A percentile compares a stretch with the other conserved stretches of the same genome.
Conservation (phyloP, 768 basidiomycete species). For the Kwoniella heveanensis region DNA sequence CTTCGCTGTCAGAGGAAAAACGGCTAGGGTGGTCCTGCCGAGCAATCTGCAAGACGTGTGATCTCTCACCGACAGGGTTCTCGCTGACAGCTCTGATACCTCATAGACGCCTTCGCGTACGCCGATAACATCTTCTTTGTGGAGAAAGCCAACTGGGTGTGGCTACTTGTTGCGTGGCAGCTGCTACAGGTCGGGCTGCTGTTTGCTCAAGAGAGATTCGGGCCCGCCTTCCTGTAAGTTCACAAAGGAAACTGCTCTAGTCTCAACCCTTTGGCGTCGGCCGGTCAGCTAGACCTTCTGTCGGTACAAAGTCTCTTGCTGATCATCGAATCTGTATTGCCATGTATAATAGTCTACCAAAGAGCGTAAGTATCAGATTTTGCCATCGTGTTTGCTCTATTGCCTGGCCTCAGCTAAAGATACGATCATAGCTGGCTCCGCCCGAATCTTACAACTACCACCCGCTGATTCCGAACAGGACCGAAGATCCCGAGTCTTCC, state of each 20-base stretch:
- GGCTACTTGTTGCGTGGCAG: slow-evolving; percentile 65
- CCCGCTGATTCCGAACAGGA: slow-evolving; percentile 68
- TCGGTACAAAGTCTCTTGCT: background rate
- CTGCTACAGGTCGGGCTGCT: slow-evolving; percentile 66
- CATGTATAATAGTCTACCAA: slow-evolving; percentile 60
- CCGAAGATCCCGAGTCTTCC: slow-evolving; percentile 68
- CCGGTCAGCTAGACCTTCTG: too few species aligned
- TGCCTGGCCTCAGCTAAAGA: background rate
- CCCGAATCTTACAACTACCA: slow-evolving; percentile 80
- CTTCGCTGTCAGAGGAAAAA: too few species aligned
- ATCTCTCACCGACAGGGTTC: background rate
- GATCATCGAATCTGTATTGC: background rate
- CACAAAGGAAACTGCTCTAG: too few species aligned
- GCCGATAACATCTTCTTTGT: slow-evolving; percentile 85
- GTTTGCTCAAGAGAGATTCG: slow-evolving; percentile 72
- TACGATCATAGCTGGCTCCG: slow-evolving; percentile 62
- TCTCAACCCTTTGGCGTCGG: too few species aligned
- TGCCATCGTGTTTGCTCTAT: too few species aligned
- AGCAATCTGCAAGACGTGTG: too few species aligned
- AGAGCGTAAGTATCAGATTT: slow-evolving; percentile 60
- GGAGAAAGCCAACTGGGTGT: slow-evolving; percentile 72
- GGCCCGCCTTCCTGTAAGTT: slow-evolving; percentile 74
- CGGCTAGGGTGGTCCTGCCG: too few species aligned
- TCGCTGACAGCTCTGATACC: background rate
- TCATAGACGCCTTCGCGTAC: slow-evolving; percentile 75